A percentile compares a stretch with the other conserved stretches of the same genome.
phyloP scores from a whole-genome alignment of 1,139 yeast species.

The Entelexis paramagnoliae region DNA sequence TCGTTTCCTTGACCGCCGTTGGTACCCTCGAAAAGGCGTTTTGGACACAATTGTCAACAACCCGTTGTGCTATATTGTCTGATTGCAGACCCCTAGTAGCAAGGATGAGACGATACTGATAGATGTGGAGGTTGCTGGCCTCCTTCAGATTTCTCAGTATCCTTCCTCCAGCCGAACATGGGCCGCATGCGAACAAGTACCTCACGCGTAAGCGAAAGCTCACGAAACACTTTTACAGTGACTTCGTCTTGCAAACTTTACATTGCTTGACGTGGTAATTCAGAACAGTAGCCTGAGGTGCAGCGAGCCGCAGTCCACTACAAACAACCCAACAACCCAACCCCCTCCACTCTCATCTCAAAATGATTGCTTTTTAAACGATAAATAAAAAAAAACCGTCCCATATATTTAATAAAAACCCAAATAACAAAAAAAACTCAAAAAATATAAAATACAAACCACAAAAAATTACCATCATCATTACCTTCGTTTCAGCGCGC shows the following conservation, averaged over 20 bases:
- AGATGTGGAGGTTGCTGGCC: conserved; percentile 4
- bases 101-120: background rate
- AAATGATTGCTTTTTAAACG: background rate
- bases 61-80: background rate
- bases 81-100: background rate
- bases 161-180: background rate
- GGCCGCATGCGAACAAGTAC: background rate
- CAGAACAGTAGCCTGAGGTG: background rate
- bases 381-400: background rate
- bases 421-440: background rate
- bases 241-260: too few relatives aligned
- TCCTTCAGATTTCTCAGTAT: background rate
- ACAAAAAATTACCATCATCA: too few relatives aligned
- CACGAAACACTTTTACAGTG: background rate
- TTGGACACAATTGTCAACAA: background rate
- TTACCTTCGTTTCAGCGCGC: background rate
- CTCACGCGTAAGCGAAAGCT: background rate
- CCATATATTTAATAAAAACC: background rate
- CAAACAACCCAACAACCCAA: too few relatives aligned
- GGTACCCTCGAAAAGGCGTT: background rate
- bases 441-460: background rate
- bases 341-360: background rate
- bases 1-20: background rate
- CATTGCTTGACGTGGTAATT: background rate
- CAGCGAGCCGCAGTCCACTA: background rate